phyloP scores from a whole-genome alignment of 2,329 filamentous ascomycete species.

The Fusarium caatingaense region DNA sequence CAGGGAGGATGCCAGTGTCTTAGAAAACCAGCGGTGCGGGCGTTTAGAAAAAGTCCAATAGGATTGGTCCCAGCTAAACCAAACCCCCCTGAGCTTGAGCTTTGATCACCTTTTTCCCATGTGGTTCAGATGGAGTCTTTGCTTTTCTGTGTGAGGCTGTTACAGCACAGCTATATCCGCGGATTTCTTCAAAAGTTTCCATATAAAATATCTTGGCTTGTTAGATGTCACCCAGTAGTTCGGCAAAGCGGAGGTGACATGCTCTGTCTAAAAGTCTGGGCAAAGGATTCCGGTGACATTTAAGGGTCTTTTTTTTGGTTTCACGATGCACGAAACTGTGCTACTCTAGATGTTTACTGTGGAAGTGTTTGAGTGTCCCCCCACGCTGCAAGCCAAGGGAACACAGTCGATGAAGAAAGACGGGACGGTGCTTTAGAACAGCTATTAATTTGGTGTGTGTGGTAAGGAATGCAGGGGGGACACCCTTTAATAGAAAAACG shows the following conservation, averaged over 20 bases:
- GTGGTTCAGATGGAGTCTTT: neutral
- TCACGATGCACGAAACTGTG: slow-evolving; percentile 30
- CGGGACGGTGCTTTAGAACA: slow-evolving; percentile 34
- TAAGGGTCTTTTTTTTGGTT: slow-evolving; percentile 20
- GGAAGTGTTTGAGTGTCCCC: neutral
- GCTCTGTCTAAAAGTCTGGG: slow-evolving; percentile 7
- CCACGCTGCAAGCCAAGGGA: slow-evolving; percentile 19
- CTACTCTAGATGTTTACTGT: neutral
- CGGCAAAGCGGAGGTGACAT: slow-evolving; percentile 14
- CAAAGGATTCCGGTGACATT: slow-evolving; percentile 3
- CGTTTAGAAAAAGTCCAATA: slow-evolving; percentile 33
- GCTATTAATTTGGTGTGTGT: slow-evolving; percentile 14
- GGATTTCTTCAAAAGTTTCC: neutral
- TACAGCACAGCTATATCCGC: neutral
- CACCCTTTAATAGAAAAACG: neutral
- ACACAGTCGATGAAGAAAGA: slow-evolving; percentile 10
- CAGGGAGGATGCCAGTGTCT: slow-evolving; percentile 7
- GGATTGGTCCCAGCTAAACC: slow-evolving; percentile 30
- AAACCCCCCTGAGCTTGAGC: slow-evolving; percentile 28
- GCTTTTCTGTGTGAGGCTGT: neutral
- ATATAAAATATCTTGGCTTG: slow-evolving; percentile 4
- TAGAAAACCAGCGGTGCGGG: slow-evolving; percentile 32
- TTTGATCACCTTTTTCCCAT: slow-evolving; percentile 1
- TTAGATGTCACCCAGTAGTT: neutral
- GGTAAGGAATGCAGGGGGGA: slow-evolving; percentile 38